phyloP scores from a whole-genome alignment of 2,329 filamentous ascomycete genomes.

The Sporothrix dimorphospora region DNA sequence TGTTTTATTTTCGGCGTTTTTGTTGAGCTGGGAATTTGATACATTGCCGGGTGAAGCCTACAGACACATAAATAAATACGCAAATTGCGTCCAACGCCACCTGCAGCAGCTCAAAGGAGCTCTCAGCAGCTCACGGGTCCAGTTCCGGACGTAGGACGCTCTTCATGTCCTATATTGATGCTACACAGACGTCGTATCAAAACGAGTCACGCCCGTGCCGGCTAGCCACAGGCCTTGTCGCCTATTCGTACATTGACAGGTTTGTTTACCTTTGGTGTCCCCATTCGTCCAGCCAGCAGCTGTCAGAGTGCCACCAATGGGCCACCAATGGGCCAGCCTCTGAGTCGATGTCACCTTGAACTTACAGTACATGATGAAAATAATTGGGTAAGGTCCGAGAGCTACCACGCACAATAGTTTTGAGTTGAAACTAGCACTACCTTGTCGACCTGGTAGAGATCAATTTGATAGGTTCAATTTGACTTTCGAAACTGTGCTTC shows the following conservation, averaged over 20 bases:
- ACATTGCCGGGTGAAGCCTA: background rate
- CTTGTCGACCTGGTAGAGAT: background rate
- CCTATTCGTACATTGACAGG: background rate
- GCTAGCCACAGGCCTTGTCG: background rate
- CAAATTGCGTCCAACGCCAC: background rate
- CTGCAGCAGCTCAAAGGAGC: background rate
- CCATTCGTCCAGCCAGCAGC: background rate
- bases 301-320: background rate
- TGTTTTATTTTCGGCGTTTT: conserved; percentile 21
- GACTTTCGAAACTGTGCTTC: too few species aligned
- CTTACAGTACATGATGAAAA: background rate
- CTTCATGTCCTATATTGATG: background rate
- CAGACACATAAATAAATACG: background rate
- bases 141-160: background rate
- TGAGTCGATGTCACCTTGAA: background rate
- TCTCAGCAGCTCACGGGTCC: background rate
- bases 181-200: background rate
- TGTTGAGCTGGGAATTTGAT: conserved; percentile 4
- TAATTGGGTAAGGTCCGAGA: background rate
- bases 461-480: background rate
- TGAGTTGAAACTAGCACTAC: background rate
- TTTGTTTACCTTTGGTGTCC: background rate
- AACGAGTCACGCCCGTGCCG: background rate
- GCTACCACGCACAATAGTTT: background rate
- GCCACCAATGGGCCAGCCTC: background rate